These are phyloP conservation scores for Vitis hybrid DNA, from an alignment of 177 flowering plant genomes.

Conservation along the genomic window DNA sequence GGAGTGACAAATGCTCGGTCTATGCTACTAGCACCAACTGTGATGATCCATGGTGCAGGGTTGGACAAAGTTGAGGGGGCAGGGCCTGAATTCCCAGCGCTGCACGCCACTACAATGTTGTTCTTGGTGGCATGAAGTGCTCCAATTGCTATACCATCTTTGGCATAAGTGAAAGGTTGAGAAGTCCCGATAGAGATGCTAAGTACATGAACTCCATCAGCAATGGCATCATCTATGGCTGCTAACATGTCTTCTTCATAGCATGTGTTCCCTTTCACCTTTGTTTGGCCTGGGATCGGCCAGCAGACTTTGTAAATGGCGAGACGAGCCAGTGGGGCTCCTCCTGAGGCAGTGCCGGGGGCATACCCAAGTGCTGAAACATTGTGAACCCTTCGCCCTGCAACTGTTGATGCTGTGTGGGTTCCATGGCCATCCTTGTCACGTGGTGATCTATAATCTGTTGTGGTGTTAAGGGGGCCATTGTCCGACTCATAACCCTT, in stretches of 20 bases:
- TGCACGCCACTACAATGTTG: slow-evolving; percentile 66
- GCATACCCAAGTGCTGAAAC: slow-evolving; percentile 68
- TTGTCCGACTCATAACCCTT: slow-evolving; percentile 52
- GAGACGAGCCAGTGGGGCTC: slow-evolving; percentile 66
- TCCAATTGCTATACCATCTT: slow-evolving; percentile 69
- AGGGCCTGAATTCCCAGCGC: slow-evolving; percentile 86
- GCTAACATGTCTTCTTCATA: slow-evolving; percentile 63
- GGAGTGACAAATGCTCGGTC: slow-evolving; percentile 63
- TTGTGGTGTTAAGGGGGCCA: slow-evolving; percentile 50
- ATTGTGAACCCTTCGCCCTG: slow-evolving; percentile 50
- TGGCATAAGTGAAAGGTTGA: slow-evolving; percentile 16
- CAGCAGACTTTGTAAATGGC: slow-evolving; percentile 84
- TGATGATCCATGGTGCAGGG: slow-evolving; percentile 82
- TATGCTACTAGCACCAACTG: slow-evolving; percentile 82
- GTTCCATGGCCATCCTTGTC: slow-evolving; percentile 92
- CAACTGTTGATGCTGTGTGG: slow-evolving; percentile 81
- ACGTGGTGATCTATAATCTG: slow-evolving; percentile 69
- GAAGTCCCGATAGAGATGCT: slow-evolving; percentile 73
- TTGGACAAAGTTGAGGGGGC: slow-evolving; percentile 53
- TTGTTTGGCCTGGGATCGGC: slow-evolving; percentile 40
- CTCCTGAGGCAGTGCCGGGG: slow-evolving; percentile 74
- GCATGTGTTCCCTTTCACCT: slow-evolving; percentile 45
- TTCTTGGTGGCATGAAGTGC: slow-evolving; percentile 66
- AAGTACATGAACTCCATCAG: slow-evolving; percentile 67
- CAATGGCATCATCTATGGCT: slow-evolving; percentile 71